These are phyloP conservation scores for Zygosaccharomyces sapae DNA, from an alignment of 1,139 yeast species.

Conservation along the genomic window DNA sequence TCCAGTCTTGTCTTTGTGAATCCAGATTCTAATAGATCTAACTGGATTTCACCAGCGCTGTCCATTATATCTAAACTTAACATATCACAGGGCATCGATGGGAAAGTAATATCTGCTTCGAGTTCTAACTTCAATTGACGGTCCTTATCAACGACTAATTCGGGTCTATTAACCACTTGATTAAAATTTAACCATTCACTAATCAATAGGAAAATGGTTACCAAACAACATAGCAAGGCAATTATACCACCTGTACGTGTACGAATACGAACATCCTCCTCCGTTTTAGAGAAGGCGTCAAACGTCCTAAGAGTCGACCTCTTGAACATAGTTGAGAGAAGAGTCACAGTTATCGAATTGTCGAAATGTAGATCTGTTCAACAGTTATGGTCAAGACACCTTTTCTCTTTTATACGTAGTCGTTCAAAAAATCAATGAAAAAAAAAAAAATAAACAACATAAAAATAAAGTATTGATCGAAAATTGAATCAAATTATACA, in stretches of 20 bases:
- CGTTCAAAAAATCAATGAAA: neutral
- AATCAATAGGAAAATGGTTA: conserved; percentile 59
- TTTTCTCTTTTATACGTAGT: neutral
- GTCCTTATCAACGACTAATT: conserved; percentile 83
- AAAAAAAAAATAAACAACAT: neutral
- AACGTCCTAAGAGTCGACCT: conserved; percentile 29
- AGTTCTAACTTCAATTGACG: conserved; percentile 72
- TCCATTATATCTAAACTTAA: conserved; percentile 69
- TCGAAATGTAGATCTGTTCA: conserved; percentile 1
- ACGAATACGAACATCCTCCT: conserved; percentile 84
- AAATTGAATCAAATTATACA: neutral
- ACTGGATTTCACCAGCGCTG: conserved; percentile 76
- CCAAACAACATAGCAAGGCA: conserved; percentile 62
- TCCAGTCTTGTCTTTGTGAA: conserved; percentile 65
- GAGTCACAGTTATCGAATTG: conserved; percentile 1
- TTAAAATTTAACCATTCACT: conserved; percentile 77
- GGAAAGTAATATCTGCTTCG: conserved; percentile 76
- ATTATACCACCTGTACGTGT: conserved; percentile 89
- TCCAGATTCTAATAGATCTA: conserved; percentile 66
- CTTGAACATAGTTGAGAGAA: conserved; percentile 13
- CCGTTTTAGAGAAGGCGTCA: conserved; percentile 92
- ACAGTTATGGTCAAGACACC: neutral
- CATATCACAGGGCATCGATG: conserved; percentile 75
- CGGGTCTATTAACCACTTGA: conserved; percentile 65
- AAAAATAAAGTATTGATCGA: neutral